Evolutionary conservation across 352 stramenopile species (phyloP).

Genomic region (Peronospora destructor): DNA sequence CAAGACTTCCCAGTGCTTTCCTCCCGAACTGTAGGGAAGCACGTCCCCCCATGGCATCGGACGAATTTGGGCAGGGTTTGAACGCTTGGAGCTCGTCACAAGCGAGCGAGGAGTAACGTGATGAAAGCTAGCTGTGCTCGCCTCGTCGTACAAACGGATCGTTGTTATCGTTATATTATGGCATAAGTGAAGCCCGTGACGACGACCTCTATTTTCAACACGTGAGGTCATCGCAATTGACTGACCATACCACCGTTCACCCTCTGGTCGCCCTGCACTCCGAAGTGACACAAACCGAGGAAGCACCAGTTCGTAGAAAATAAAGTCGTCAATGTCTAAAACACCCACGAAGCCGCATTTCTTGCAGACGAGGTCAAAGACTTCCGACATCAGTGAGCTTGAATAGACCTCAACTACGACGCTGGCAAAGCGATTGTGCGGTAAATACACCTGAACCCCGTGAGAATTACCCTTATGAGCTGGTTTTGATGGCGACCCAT

Average conservation of each 20-base stretch:
- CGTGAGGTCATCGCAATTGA: conserved; percentile 54
- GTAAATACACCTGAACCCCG: conserved; percentile 73
- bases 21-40: conserved; percentile 61
- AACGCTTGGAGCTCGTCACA: conserved; percentile 60
- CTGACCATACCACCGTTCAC: conserved; percentile 77
- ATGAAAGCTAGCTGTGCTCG: conserved; percentile 76
- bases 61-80: conserved; percentile 71
- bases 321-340: conserved; percentile 70
- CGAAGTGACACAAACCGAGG: conserved; percentile 80
- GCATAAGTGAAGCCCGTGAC: conserved; percentile 74
- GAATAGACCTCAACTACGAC: conserved; percentile 63
- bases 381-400: conserved; percentile 48
- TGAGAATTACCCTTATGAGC: conserved; percentile 31
- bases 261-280: conserved; percentile 75
- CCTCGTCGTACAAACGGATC: conserved; percentile 83
- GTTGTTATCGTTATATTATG: conserved; percentile 85
- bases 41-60: conserved; percentile 77
- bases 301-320: conserved; percentile 79
- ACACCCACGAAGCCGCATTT: conserved; percentile 72
- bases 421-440: conserved; percentile 80
- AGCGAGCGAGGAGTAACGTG: conserved; percentile 74
- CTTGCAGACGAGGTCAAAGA: conserved; percentile 72
- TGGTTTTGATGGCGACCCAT: conserved; percentile 41
- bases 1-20: conserved; percentile 80
- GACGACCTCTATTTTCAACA: conserved; percentile 53